Conservation (phyloP, 306 rosid genomes). For the Abrus pulchellus region DNA sequence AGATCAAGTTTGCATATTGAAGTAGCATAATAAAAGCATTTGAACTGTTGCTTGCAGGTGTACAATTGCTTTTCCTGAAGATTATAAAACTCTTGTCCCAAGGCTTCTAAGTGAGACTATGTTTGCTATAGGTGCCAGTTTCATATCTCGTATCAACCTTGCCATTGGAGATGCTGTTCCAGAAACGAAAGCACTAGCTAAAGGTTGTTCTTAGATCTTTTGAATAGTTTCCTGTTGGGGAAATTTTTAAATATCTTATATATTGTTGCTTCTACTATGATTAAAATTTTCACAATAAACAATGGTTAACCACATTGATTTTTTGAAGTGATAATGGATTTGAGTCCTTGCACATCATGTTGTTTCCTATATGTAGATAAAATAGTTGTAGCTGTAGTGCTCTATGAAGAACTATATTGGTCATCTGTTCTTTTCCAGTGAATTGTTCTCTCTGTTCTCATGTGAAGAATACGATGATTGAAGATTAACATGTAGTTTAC, state of each 20-base stretch:
- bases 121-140: slow-evolving; percentile 81
- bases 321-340: slow-evolving; percentile 7
- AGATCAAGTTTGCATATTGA: slow-evolving; percentile 4
- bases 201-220: slow-evolving; percentile 68
- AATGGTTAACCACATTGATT: slow-evolving; percentile 11
- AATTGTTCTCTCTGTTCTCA: slow-evolving; percentile 29
- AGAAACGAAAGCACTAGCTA: slow-evolving; percentile 91
- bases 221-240: slow-evolving; percentile 11
- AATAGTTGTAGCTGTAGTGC: slow-evolving; percentile 22
- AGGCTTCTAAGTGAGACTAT: slow-evolving; percentile 86
- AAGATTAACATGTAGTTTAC: background rate
- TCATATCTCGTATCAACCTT: slow-evolving; percentile 84
- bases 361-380: slow-evolving; percentile 34
- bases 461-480: background rate
- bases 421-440: slow-evolving; percentile 29
- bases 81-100: slow-evolving; percentile 85
- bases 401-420: slow-evolving; percentile 35
- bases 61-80: slow-evolving; percentile 89
- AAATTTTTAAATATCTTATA: slow-evolving; percentile 14
- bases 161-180: slow-evolving; percentile 91
- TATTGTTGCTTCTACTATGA: background rate
- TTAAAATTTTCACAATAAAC: slow-evolving; percentile 5
- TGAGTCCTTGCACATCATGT: slow-evolving; percentile 2
- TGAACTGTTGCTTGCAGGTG: slow-evolving; percentile 73
- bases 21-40: slow-evolving; percentile 28